Evolutionary conservation across 805 yeast species (phyloP).

Genomic region (Wickerhamiella kazuoi): DNA sequence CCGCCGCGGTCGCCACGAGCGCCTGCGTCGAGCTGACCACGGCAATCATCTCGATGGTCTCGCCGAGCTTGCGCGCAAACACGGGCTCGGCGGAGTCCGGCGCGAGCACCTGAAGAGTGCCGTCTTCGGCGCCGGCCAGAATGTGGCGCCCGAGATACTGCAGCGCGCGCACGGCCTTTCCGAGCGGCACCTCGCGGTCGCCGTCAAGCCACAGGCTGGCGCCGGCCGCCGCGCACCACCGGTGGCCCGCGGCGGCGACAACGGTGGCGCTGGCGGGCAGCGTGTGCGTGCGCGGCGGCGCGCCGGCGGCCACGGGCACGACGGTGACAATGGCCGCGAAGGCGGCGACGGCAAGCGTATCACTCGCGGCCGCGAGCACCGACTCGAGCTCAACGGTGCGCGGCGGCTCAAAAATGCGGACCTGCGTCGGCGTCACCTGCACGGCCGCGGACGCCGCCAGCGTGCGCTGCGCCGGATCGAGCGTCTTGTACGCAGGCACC

Average conservation of each 20-base stretch:
- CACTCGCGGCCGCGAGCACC: background rate
- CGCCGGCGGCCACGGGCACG: background rate
- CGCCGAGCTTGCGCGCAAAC: too few species aligned
- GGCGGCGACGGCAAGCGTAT: background rate
- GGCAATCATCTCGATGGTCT: too few species aligned
- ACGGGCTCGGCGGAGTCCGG: too few species aligned
- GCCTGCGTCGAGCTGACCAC: too few species aligned
- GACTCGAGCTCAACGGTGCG: background rate
- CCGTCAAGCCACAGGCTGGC: background rate
- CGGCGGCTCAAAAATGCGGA: background rate
- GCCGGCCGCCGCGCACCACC: background rate
- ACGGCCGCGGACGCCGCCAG: background rate
- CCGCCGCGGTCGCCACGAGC: too few species aligned
- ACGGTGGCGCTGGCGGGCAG: background rate
- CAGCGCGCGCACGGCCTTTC: background rate
- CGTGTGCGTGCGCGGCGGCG: too few species aligned
- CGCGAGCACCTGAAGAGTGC: too few species aligned
- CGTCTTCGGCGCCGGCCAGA: too few species aligned
- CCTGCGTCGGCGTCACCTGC: background rate
- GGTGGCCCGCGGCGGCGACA: background rate
- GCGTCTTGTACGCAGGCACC: background rate
- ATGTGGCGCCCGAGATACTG: background rate
- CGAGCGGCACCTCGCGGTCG: background rate
- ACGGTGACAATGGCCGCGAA: background rate
- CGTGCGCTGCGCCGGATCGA: background rate